Conservation (phyloP, 2,329 filamentous ascomycete species). For the Nothophoma quercina region DNA sequence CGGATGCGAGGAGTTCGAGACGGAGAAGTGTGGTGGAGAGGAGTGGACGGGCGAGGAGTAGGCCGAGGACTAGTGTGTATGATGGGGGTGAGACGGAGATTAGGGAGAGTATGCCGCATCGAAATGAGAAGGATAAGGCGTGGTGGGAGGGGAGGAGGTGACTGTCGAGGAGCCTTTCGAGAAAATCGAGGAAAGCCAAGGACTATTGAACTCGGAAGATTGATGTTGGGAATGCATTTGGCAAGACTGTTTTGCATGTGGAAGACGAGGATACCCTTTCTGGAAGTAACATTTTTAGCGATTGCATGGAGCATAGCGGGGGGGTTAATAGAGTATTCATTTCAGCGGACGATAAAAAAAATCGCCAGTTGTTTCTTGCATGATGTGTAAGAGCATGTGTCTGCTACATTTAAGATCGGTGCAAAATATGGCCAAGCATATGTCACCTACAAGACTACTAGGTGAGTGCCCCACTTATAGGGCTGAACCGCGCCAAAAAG, state of each 20-base stretch:
- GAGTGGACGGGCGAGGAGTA: slow-evolving; percentile 24
- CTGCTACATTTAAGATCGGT: background rate
- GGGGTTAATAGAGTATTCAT: background rate
- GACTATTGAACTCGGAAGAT: too few species aligned
- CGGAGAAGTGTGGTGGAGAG: slow-evolving; percentile 17
- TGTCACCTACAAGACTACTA: too few species aligned
- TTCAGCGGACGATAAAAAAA: background rate
- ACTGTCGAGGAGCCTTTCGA: background rate
- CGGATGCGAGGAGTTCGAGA: slow-evolving; percentile 10
- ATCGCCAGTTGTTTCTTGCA: too few species aligned
- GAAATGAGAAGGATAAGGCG: slow-evolving; percentile 41
- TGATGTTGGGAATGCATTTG: background rate
- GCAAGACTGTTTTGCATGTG: slow-evolving; percentile 4
- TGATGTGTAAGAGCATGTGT: too few species aligned
- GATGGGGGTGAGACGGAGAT: slow-evolving; percentile 44
- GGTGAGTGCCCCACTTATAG: slow-evolving; percentile 11
- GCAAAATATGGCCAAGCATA: background rate
- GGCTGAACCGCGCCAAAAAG: slow-evolving; percentile 19
- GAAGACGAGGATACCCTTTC: slow-evolving; percentile 17
- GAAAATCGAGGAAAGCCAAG: background rate
- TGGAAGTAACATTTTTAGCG: slow-evolving; percentile 11
- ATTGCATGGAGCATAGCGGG: slow-evolving; percentile 12
- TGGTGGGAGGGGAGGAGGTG: slow-evolving; percentile 44
- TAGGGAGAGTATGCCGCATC: slow-evolving; percentile 45
- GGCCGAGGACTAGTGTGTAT: slow-evolving; percentile 33